Percentiles rank a stretch among this genome's conserved stretches.
Conservation (phyloP, 2,329 filamentous ascomycete species). For the Zasmidium citrigriseum region DNA sequence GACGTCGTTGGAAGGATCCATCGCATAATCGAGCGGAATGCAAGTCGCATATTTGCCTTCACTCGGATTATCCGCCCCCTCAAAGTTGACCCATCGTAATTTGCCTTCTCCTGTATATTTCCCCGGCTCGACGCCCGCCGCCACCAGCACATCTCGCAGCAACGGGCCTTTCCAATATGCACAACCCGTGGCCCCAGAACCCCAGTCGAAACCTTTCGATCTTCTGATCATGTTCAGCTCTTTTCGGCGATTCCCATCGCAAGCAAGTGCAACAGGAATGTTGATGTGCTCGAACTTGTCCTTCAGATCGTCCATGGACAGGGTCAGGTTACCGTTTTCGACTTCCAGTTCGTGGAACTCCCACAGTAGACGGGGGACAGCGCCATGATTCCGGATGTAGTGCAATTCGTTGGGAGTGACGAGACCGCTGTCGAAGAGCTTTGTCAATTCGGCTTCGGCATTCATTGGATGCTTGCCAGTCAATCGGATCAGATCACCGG, state of each 20-base stretch:
- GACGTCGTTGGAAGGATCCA: slow-evolving; percentile 52
- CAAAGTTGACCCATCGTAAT: slow-evolving; percentile 51
- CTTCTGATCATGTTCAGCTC: slow-evolving; percentile 54
- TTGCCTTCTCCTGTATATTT: slow-evolving; percentile 23
- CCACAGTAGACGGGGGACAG: slow-evolving; percentile 54
- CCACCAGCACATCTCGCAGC: slow-evolving; percentile 48
- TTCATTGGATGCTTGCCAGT: slow-evolving; percentile 58
- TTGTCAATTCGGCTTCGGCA: slow-evolving; percentile 46
- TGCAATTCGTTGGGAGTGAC: slow-evolving; percentile 55
- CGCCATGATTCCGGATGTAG: slow-evolving; percentile 57
- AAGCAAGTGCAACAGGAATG: slow-evolving; percentile 51
- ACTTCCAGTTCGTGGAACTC: slow-evolving; percentile 53
- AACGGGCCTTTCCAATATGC: slow-evolving; percentile 54
- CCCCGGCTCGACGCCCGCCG: slow-evolving; percentile 39
- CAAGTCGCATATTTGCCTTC: slow-evolving; percentile 53
- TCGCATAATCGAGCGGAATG: slow-evolving; percentile 51
- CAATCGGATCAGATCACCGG: slow-evolving; percentile 48
- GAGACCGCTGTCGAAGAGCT: slow-evolving; percentile 45
- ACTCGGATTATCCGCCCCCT: slow-evolving; percentile 50
- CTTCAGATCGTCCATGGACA: slow-evolving; percentile 49
- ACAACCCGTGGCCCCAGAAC: slow-evolving; percentile 48
- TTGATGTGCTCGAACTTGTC: slow-evolving; percentile 49
- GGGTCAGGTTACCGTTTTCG: slow-evolving; percentile 41
- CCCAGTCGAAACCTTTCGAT: slow-evolving; percentile 53
- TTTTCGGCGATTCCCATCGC: slow-evolving; percentile 54